phyloP scores from a whole-genome alignment of 169 alveolate genomes.

The Plasmodium gallinaceum region DNA sequence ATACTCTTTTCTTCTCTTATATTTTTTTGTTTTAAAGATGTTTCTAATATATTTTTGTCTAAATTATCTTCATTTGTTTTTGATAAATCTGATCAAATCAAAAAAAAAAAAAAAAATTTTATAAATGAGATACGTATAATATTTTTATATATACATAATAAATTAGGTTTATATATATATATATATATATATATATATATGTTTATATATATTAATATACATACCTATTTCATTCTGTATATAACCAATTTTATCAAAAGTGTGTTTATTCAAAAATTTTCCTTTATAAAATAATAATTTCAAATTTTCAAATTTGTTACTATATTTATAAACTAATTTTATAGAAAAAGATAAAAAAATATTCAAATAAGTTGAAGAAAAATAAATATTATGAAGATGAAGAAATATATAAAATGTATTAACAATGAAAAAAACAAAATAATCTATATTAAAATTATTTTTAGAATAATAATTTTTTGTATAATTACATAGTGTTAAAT shows the following conservation, averaged over 20 bases:
- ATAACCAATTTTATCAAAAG: no score
- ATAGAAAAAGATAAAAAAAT: slow-evolving; percentile 36
- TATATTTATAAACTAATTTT: slow-evolving; percentile 36
- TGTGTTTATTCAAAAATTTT: no score
- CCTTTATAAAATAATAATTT: not conserved
- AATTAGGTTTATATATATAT: not conserved
- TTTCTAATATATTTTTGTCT: not conserved
- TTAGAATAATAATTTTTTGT: slow-evolving; percentile 22
- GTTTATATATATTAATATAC: not conserved
- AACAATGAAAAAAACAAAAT: slow-evolving; percentile 34
- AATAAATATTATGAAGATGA: slow-evolving; percentile 52
- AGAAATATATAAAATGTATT: slow-evolving; percentile 32
- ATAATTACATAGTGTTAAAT: slow-evolving; percentile 28
- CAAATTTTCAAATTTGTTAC: not conserved
- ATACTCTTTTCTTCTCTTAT: no score
- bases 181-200: not conserved
- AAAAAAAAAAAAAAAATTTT: no score
- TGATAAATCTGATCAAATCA: no score
- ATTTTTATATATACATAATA: no score
- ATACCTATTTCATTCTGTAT: no score
- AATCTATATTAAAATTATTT: slow-evolving; percentile 23
- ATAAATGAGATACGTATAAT: no score
- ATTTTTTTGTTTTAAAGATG: no score
- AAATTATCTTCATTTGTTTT: no score
- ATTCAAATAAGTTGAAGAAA: slow-evolving; percentile 56